Evolutionary conservation across 805 yeast genomes (phyloP), one percentile per base, ranked within the genome.

Genomic region (Metschnikowia koreensis): DNA sequence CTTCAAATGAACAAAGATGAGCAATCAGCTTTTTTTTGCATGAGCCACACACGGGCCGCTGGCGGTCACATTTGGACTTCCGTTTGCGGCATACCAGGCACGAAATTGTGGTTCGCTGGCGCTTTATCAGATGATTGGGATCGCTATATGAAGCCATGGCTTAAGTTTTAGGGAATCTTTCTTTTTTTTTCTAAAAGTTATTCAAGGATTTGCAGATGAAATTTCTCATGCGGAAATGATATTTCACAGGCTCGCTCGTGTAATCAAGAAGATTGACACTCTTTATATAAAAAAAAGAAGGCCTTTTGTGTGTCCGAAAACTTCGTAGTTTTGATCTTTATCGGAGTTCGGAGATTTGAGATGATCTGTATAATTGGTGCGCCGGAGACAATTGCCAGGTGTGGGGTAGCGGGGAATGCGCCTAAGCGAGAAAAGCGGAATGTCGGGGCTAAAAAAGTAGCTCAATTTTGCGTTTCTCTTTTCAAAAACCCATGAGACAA

Each of bases 11-110:
- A 54, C 79, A 74, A 15, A 73, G 55, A 53, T 74, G 79, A 27
- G 77, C 76, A 36, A 74, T 69, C 45, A 75, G 71, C 56, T 73
- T 74, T 64, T 69, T 68, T 48, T 63, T 63, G 57, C 79, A 74
- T 16, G 72, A 58, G 13, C 79, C 79, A 59, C 79, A 74, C 8
- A 73, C 66, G 9, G 79, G 78, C 50, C 66, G 66, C 9, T 65
- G 69, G 39, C 77, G 58, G 60, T 74, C 79, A 63, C 79, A 74
- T 52, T 67, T 68, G 44, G 73, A 66, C 58, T 74, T 74, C 39
- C 78, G 59, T 55, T 72, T 72, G 29, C 79, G 68, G 56, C 79
- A 74, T 16, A 74, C 76, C 46, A 73, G 70, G 53, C 79, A 74
- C 36, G 76, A 71, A 7, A 77, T 70, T 17, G 76, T 76, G n/a